A percentile compares a stretch with the other conserved stretches of the same genome.
Conservation (phyloP, 768 basidiomycete species). For the Boletus vermiculosoides region DNA sequence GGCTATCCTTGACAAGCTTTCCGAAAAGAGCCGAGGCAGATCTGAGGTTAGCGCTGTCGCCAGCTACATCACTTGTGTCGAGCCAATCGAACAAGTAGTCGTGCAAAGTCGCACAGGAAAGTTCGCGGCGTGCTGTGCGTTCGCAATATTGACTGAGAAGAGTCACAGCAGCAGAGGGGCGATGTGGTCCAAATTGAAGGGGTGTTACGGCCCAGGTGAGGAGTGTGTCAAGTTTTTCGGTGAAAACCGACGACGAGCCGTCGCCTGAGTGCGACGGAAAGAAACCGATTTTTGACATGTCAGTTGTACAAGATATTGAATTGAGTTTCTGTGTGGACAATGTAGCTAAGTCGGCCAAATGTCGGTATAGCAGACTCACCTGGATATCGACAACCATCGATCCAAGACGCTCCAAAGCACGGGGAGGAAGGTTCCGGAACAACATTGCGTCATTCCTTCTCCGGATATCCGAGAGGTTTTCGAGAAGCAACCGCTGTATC, state of each 20-base stretch:
- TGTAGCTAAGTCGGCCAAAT: background rate
- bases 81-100: conserved; percentile 82
- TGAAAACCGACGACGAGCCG: conserved; percentile 44
- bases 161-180: conserved; percentile 71
- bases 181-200: conserved; percentile 79
- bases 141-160: conserved; percentile 64
- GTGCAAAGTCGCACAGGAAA: conserved; percentile 62
- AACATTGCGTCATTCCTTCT: conserved; percentile 79
- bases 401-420: conserved; percentile 56
- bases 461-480: conserved; percentile 67
- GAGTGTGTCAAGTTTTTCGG: conserved; percentile 69
- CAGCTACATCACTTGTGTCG: conserved; percentile 62
- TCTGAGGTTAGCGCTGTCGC: conserved; percentile 52
- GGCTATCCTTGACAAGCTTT: conserved; percentile 62
- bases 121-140: conserved; percentile 61
- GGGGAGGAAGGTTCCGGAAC: conserved; percentile 64
- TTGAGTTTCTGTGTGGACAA: conserved; percentile 60
- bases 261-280: conserved; percentile 46
- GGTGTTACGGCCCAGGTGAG: conserved; percentile 81
- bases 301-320: conserved; percentile 65
- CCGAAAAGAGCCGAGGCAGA: conserved; percentile 69
- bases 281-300: conserved; percentile 56
- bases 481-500: conserved; percentile 48
- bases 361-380: conserved; percentile 23
- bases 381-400: conserved; percentile 59